Base-by-base conservation (phyloP, 208 protist genomes). In the Leishmania mexicana region DNA sequence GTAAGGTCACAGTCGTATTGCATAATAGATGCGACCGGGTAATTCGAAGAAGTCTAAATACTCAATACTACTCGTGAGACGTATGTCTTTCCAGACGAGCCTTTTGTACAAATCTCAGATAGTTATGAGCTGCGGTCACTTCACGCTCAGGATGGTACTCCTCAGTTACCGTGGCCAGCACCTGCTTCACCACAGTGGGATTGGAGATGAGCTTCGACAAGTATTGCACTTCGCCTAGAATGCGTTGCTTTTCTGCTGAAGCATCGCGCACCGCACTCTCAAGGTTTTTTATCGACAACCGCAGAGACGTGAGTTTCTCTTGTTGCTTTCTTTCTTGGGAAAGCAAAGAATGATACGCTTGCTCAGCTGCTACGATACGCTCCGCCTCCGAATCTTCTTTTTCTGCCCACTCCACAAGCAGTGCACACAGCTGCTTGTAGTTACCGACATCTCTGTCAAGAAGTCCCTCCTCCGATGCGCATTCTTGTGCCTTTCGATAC, bases 101-200 rank as follows among this genome's bases (percentile, higher is more conserved):
- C 21, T 78, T 78, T n/a, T 78, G 75, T 47, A 78, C 58, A 78
- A 78, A 78, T 38, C 75, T 65, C 11, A 78, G 15, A 31, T 78
- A 78, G 31, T 78, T 17, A 0, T 47, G 35, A 19, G 42, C 3
- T 53, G 35, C 24, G 31, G 54, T 67, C 15, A 67, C 28, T 24
- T 65, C 45, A n/a, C 35, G 60, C 10, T 49, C 24, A n/a, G 54
- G 4, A 38, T n/a, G 10, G 28, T 17, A 64, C 28, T n/a, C 58
- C 28, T 78, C 75, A 7, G 40, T 38, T 35, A 58, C 31, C 8
- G 19, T 15, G 31, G 42, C 35, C 58, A 68, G 42, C 11, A 68
- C 51, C 24, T 40, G 75, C 40, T 49, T 40, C 13, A n/a, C 58
- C 60, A 68, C 75, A 15, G 75, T 35, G 58, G 51, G 42, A 35